Evolutionary conservation across 2,329 filamentous ascomycete species (phyloP), one percentile per base, ranked within the genome.

Genomic region (Phaeosphaeria sp.): DNA sequence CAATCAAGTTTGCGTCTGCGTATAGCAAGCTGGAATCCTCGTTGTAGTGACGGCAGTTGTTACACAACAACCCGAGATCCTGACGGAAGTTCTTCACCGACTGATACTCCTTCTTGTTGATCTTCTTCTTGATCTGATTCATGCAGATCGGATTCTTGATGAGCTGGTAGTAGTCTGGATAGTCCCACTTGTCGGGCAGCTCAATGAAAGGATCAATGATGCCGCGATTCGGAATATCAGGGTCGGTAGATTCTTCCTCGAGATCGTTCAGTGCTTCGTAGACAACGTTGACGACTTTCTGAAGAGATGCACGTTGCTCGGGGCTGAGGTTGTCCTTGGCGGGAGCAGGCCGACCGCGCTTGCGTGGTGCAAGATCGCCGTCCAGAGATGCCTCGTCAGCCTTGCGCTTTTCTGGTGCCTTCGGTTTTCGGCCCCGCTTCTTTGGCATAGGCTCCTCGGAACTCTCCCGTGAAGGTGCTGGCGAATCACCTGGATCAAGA

Each of bases 191-290:
- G 42, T 92, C 90, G 1, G 94, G 94, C 30, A 97, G 83, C 72
- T 95, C 93, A 77, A 98, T 86, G 78, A 99, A 99, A 0, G 93
- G 94, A 30, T 93, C 93, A 64, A 97, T 97, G 73, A 97, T 92
- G 53, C 92, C 85, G 48, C 93, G 91, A 68, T 89, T 90, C 4
- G 82, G 79, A 6, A 84, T 81, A 41, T 85, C 83, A 23, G 84
- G 83, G 41, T 83, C 81, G 3, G 72, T 80, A 7, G 90, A 89
- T 68, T 92, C 89, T 57, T 94, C 92, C 75, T 97, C 93, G 39
- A 98, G 84, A 39, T 87, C 87, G 83, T 96, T 93, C 65, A 98
- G 81, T 2, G 85, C 84, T 64, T 97, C 90, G 73, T 91, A 94
- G 21, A 97, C 84, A 36, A 82, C 83, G 64, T 90, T 89, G 58